Evolutionary conservation across 2,329 filamentous ascomycete genomes (phyloP).

Genomic region (Colletotrichum sojae): DNA sequence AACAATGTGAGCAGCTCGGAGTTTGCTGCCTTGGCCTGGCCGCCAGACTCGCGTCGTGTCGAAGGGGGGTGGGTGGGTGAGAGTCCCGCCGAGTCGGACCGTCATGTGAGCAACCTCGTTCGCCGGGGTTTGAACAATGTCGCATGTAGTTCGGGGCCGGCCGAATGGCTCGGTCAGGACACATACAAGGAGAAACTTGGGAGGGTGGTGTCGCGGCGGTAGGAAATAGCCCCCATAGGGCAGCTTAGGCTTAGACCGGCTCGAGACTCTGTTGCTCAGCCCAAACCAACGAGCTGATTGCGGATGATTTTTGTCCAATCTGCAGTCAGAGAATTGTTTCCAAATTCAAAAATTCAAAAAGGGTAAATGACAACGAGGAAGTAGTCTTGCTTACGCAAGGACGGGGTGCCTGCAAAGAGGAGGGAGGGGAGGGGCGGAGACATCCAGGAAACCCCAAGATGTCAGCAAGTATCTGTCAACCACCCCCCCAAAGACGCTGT

Average conservation of each 20-base stretch:
- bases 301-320: conserved; percentile 22
- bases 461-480: conserved; percentile 26
- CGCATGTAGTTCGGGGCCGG: conserved; percentile 27
- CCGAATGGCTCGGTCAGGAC: conserved; percentile 21
- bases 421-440: not conserved
- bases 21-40: conserved; percentile 19
- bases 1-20: not conserved
- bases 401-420: not conserved
- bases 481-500: conserved; percentile 10
- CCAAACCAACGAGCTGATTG: conserved; percentile 5
- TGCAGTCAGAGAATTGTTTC: conserved; percentile 12
- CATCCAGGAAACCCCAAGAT: conserved; percentile 5
- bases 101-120: conserved; percentile 31
- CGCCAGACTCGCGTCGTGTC: not conserved
- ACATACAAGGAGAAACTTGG: conserved; percentile 1
- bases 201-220: conserved; percentile 7
- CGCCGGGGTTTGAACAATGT: conserved; percentile 13
- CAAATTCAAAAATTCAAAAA: conserved; percentile 11
- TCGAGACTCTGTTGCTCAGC: not conserved
- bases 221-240: conserved; percentile 11
- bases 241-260: conserved; percentile 2
- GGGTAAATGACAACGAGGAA: conserved; percentile 8
- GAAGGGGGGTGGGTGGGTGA: conserved; percentile 23
- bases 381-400: conserved; percentile 27
- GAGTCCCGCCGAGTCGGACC: conserved; percentile 23